Evolutionary conservation across 306 rosid species (phyloP).

Genomic region (Fagus sylvatica): DNA sequence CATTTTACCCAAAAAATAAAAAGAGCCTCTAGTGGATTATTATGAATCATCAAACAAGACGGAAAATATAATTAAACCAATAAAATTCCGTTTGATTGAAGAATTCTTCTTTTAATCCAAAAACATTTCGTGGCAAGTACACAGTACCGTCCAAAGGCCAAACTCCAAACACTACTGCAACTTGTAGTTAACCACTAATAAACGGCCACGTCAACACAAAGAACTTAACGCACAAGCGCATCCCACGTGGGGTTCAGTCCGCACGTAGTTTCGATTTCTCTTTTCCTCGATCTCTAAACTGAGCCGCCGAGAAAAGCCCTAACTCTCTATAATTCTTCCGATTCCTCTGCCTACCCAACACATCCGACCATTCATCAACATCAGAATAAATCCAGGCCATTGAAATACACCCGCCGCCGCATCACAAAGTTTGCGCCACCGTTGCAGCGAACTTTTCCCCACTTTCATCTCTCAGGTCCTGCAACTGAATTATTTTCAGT

Average conservation of each 20-base stretch:
- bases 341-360: slow-evolving; percentile 5
- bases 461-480: slow-evolving; percentile 19
- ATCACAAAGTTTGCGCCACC: background rate
- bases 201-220: slow-evolving; percentile 18
- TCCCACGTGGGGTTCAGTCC: background rate
- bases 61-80: too few relatives aligned
- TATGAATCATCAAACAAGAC: too few relatives aligned
- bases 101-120: background rate
- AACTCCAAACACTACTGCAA: slow-evolving; percentile 4
- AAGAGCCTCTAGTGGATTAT: too few relatives aligned
- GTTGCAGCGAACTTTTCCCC: slow-evolving; percentile 9
- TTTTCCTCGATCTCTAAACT: background rate
- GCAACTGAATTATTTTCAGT: background rate
- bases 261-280: background rate
- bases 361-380: slow-evolving; percentile 11
- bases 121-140: background rate
- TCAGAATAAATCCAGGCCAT: slow-evolving; percentile 31
- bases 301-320: slow-evolving; percentile 30
- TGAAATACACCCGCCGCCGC: background rate
- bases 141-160: background rate
- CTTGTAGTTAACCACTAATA: background rate
- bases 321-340: slow-evolving; percentile 38
- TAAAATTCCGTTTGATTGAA: too few relatives aligned
- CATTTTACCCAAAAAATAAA: too few relatives aligned
- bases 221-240: background rate